Conservation (phyloP, 192 early-diverging fungal species). For the Coemansia aciculifera region DNA sequence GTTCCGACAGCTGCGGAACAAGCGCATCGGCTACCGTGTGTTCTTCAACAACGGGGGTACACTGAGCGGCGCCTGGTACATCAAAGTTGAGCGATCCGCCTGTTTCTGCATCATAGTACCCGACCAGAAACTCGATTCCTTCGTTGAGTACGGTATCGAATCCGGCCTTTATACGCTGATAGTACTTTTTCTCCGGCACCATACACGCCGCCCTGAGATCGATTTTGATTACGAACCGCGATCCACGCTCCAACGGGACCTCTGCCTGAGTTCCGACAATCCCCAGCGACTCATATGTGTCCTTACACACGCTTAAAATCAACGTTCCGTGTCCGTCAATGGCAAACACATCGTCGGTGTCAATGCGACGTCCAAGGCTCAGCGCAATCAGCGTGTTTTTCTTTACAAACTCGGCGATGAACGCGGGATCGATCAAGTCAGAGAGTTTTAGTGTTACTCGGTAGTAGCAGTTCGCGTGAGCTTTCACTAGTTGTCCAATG, state of each 20-base stretch:
- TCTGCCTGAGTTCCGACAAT: slow-evolving; percentile 23
- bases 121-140: slow-evolving; percentile 25
- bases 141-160: slow-evolving; percentile 25
- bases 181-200: slow-evolving; percentile 41
- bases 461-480: slow-evolving; percentile 26
- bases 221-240: slow-evolving; percentile 33
- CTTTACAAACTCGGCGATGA: slow-evolving; percentile 31
- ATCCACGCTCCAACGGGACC: slow-evolving; percentile 42
- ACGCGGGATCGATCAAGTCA: slow-evolving; percentile 38
- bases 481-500: neutral
- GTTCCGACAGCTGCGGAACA: slow-evolving; percentile 14
- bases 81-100: slow-evolving; percentile 34
- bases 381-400: slow-evolving; percentile 29
- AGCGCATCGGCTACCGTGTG: neutral
- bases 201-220: slow-evolving; percentile 24
- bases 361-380: slow-evolving; percentile 19
- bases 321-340: slow-evolving; percentile 41
- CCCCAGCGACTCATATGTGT: slow-evolving; percentile 42
- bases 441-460: slow-evolving; percentile 22
- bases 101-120: slow-evolving; percentile 19
- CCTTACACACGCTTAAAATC: slow-evolving; percentile 45
- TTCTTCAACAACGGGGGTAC: neutral
- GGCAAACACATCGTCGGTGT: slow-evolving; percentile 49
- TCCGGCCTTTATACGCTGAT: slow-evolving; percentile 22
- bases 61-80: slow-evolving; percentile 17